Evolutionary conservation across 2,329 filamentous ascomycete species (phyloP).

Genomic region (Monosporascus sp.): DNA sequence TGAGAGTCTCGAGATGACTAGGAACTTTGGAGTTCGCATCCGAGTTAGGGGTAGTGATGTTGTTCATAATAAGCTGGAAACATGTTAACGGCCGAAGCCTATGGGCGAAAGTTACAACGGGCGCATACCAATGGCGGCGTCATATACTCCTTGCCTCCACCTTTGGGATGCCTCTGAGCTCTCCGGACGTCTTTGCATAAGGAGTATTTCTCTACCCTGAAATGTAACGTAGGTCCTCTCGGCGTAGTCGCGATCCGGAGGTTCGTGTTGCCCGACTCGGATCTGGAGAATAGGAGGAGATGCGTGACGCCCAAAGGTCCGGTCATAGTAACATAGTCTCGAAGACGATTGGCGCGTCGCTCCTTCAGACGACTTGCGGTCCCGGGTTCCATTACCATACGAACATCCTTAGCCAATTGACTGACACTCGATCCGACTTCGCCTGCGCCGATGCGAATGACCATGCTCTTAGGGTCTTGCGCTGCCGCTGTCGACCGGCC

Average conservation of each 20-base stretch:
- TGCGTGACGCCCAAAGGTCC: slow-evolving; percentile 91
- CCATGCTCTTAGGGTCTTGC: slow-evolving; percentile 89
- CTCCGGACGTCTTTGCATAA: slow-evolving; percentile 85
- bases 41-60: slow-evolving; percentile 66
- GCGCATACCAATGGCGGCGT: slow-evolving; percentile 69
- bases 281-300: slow-evolving; percentile 87
- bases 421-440: slow-evolving; percentile 88
- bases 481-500: slow-evolving; percentile 58
- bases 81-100: background rate
- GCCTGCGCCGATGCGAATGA: slow-evolving; percentile 91
- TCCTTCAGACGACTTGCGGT: slow-evolving; percentile 88
- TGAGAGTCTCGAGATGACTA: slow-evolving; percentile 86
- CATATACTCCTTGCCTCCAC: slow-evolving; percentile 77
- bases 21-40: slow-evolving; percentile 67
- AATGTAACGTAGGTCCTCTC: slow-evolving; percentile 86
- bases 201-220: slow-evolving; percentile 91
- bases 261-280: slow-evolving; percentile 85
- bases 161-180: slow-evolving; percentile 75
- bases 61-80: slow-evolving; percentile 87
- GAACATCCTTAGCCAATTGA: slow-evolving; percentile 86
- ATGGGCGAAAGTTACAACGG: background rate
- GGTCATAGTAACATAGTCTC: slow-evolving; percentile 93
- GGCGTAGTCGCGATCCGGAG: slow-evolving; percentile 82
- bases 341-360: slow-evolving; percentile 77
- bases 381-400: slow-evolving; percentile 91